Percentiles rank a stretch among this genome's conserved stretches.
Evolutionary conservation across 1,139 yeast genomes (phyloP).

Genomic region (Suhomyces maxii): DNA sequence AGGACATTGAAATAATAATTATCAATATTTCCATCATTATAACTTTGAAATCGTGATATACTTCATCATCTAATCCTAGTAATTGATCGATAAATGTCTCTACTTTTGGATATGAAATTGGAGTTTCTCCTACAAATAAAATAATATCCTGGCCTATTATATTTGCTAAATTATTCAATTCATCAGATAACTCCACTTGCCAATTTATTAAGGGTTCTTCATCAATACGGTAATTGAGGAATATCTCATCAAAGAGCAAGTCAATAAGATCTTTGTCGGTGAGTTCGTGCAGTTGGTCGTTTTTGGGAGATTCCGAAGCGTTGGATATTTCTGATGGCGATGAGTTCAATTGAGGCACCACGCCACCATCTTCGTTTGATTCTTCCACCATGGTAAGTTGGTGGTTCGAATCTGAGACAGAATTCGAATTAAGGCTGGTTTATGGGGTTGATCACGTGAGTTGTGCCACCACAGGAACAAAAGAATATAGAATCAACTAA

Average conservation of each 20-base stretch:
- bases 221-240: conserved; percentile 30
- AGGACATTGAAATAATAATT: conserved; percentile 24
- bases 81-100: conserved; percentile 18
- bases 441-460: not conserved
- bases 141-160: conserved; percentile 27
- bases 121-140: conserved; percentile 9
- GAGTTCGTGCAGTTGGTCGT: not conserved
- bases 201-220: conserved; percentile 32
- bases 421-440: not conserved
- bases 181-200: conserved; percentile 35
- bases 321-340: not conserved
- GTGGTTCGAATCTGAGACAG: not conserved
- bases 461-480: not conserved
- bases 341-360: not conserved
- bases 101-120: conserved; percentile 5
- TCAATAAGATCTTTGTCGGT: conserved; percentile 13
- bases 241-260: conserved; percentile 24
- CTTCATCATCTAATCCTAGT: conserved; percentile 22
- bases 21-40: conserved; percentile 32
- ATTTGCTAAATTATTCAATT: conserved; percentile 20
- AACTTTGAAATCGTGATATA: conserved; percentile 32
- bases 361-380: not conserved
- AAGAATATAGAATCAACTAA: too few species aligned
- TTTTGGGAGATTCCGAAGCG: not conserved
- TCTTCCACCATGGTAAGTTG: not conserved